phyloP scores from a whole-genome alignment of 2,329 filamentous ascomycete genomes.

The Cercospora brassicicola region DNA sequence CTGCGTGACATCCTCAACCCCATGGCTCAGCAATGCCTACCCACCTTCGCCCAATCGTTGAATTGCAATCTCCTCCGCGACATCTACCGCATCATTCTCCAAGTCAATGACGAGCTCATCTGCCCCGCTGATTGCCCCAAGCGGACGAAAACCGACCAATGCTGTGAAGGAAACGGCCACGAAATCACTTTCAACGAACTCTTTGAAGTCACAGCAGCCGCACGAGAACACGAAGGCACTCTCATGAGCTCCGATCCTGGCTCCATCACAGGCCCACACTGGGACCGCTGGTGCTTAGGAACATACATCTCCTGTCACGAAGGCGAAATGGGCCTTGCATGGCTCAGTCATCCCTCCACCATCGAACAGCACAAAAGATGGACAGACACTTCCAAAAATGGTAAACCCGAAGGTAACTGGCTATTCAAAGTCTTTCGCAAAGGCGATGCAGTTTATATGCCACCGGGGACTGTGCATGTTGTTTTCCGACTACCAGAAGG shows the following conservation, averaged over 20 bases:
- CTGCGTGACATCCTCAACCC: background rate
- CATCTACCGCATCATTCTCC: background rate
- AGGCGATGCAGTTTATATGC: background rate
- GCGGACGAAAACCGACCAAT: background rate
- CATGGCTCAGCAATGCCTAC: background rate
- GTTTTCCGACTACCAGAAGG: background rate
- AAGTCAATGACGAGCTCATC: background rate
- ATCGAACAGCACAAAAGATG: background rate
- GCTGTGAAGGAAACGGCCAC: background rate
- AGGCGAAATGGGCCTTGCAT: background rate
- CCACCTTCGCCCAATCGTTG: background rate
- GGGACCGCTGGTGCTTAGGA: background rate
- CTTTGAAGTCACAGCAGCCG: background rate
- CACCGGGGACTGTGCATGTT: background rate
- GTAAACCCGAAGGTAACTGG: background rate
- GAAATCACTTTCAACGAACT: background rate
- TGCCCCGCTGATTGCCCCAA: background rate
- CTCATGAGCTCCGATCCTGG: background rate
- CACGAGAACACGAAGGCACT: background rate
- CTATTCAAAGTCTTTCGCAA: background rate
- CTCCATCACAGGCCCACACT: background rate
- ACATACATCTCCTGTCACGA: background rate
- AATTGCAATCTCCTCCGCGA: background rate
- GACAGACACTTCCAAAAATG: background rate
- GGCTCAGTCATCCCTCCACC: background rate